Evolutionary conservation across 306 rosid genomes (phyloP).

Genomic region (Cercis canadensis): DNA sequence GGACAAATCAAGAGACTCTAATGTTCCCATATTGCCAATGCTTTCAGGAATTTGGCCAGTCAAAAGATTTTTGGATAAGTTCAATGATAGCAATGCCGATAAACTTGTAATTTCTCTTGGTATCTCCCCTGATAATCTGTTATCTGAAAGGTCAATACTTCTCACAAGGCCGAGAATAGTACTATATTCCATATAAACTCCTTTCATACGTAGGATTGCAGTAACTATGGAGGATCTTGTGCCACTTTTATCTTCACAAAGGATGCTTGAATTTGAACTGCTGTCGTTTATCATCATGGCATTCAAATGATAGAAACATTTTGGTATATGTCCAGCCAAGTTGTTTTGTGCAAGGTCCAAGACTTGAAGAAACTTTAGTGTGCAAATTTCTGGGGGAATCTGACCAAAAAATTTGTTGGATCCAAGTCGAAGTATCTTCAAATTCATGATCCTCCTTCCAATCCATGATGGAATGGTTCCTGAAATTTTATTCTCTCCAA

Average conservation of each 20-base stretch:
- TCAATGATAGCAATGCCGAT: too few relatives aligned
- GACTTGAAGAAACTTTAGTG: slow-evolving; percentile 17
- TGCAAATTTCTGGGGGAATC: slow-evolving; percentile 36
- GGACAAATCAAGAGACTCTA: slow-evolving; percentile 37
- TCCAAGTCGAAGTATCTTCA: slow-evolving; percentile 30
- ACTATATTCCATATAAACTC: slow-evolving; percentile 23
- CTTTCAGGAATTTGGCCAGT: slow-evolving; percentile 31
- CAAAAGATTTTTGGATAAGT: too few relatives aligned
- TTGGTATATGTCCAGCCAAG: slow-evolving; percentile 26
- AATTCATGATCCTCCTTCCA: slow-evolving; percentile 18
- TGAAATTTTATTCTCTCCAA: not conserved
- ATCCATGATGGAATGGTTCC: slow-evolving; percentile 15
- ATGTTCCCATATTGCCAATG: slow-evolving; percentile 23
- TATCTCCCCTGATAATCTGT: slow-evolving; percentile 16
- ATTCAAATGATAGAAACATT: slow-evolving; percentile 34
- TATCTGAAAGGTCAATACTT: slow-evolving; percentile 36
- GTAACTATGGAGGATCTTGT: too few relatives aligned
- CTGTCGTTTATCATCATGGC: slow-evolving; percentile 13
- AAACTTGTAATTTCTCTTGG: too few relatives aligned
- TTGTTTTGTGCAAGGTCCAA: slow-evolving; percentile 37
- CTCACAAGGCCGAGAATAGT: slow-evolving; percentile 17
- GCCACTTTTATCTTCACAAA: too few relatives aligned
- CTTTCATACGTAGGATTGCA: slow-evolving; percentile 10
- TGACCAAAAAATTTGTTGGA: slow-evolving; percentile 30
- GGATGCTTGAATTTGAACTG: not conserved